A percentile compares a stretch with the other conserved stretches of the same genome.
Evolutionary conservation across 106 monocot genomes (phyloP).

Genomic region (Apostasia ramifera): DNA sequence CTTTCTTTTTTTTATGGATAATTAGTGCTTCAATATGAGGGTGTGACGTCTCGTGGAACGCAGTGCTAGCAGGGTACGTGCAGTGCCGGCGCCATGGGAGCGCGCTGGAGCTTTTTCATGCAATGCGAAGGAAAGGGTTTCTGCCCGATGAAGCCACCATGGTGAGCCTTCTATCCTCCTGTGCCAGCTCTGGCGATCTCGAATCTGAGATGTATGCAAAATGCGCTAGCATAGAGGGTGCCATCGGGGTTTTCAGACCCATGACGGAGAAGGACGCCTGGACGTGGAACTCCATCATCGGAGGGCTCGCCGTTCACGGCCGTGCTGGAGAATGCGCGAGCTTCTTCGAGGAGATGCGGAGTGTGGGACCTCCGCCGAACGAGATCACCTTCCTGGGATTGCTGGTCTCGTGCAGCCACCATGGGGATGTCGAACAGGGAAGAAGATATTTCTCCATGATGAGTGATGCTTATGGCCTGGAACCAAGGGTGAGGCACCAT

Average conservation of each 20-base stretch:
- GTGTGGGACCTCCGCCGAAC: slow-evolving; percentile 29
- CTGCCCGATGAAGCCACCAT: slow-evolving; percentile 57
- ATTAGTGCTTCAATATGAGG: too few species aligned
- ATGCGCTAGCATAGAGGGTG: slow-evolving; percentile 49
- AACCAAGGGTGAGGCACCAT: slow-evolving; percentile 63
- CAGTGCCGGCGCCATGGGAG: slow-evolving; percentile 19
- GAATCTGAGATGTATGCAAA: slow-evolving; percentile 71
- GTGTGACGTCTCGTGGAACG: slow-evolving; percentile 78
- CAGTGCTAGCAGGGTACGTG: slow-evolving; percentile 66
- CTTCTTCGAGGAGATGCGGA: slow-evolving; percentile 44
- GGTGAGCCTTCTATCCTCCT: slow-evolving; percentile 43
- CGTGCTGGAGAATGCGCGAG: slow-evolving; percentile 22
- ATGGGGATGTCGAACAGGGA: slow-evolving; percentile 52
- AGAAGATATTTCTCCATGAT: slow-evolving; percentile 40
- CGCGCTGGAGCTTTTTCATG: slow-evolving; percentile 49
- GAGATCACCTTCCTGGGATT: slow-evolving; percentile 69
- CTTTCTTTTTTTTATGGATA: too few species aligned
- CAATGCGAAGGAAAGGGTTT: slow-evolving; percentile 34
- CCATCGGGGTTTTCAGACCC: slow-evolving; percentile 37
- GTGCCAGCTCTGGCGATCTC: slow-evolving; percentile 42
- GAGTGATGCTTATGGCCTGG: slow-evolving; percentile 34
- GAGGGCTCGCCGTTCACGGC: slow-evolving; percentile 63
- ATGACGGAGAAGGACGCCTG: slow-evolving; percentile 57
- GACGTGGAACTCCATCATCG: slow-evolving; percentile 70
- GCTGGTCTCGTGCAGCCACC: slow-evolving; percentile 59